Conservation (phyloP, 257 asterid genomes). For the Primulina tabacum region DNA sequence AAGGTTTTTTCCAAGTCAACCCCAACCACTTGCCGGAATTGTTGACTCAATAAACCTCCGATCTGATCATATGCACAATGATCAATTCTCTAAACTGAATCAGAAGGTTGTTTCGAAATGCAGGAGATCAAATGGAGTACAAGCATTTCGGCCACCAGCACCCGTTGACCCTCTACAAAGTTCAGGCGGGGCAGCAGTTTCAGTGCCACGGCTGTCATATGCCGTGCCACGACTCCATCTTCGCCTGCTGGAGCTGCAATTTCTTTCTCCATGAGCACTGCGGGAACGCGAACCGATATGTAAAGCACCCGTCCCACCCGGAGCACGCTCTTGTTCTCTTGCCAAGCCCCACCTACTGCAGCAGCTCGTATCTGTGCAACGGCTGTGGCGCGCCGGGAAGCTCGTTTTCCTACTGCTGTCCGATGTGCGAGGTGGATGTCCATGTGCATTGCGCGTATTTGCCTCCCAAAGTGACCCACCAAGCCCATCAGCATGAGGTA, state of each 20-base stretch:
- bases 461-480: constrained; percentile 39
- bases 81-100: constrained; percentile 16
- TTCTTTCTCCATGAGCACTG: constrained; percentile 78
- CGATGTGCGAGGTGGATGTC: constrained; percentile 64
- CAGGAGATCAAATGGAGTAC: constrained; percentile 37
- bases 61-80: constrained; percentile 7
- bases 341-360: constrained; percentile 61
- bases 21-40: constrained; percentile 21
- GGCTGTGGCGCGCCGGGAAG: constrained; percentile 54
- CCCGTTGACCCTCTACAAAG: constrained; percentile 39
- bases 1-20: constrained; percentile 25
- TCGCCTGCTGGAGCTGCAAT: constrained; percentile 55
- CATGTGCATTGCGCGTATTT: constrained; percentile 53
- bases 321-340: constrained; percentile 52
- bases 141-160: constrained; percentile 67
- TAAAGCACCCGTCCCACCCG: constrained; percentile 57
- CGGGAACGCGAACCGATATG: constrained; percentile 57
- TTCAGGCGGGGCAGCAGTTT: constrained; percentile 42
- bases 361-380: constrained; percentile 54
- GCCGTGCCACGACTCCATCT: constrained; percentile 45
- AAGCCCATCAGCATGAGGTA: constrained; percentile 46
- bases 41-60: constrained; percentile 19
- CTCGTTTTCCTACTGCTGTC: constrained; percentile 52
- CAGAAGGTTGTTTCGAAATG: not conserved
- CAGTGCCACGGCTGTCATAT: constrained; percentile 57